Percentiles rank a stretch among this genome's conserved stretches.
phyloP scores from a whole-genome alignment of 805 yeast genomes.

The Saccharomycopsis fermentans region DNA sequence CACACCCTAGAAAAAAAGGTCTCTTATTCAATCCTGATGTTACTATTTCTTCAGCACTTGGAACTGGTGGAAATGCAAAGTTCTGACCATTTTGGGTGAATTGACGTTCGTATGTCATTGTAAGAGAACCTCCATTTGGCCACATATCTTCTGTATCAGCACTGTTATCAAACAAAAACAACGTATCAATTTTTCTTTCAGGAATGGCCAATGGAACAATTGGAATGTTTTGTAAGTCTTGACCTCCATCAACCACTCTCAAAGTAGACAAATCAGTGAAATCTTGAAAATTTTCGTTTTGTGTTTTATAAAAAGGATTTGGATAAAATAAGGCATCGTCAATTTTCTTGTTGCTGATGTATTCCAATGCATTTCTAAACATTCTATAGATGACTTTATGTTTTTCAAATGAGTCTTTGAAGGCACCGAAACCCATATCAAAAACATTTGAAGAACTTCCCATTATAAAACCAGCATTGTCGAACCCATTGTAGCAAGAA shows the following conservation, averaged over 20 bases:
- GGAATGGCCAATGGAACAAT: constrained; percentile 50
- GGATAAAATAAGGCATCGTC: constrained; percentile 65
- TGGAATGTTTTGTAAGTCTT: constrained; percentile 54
- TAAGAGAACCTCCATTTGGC: constrained; percentile 61
- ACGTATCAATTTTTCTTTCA: constrained; percentile 46
- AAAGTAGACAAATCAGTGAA: constrained; percentile 35
- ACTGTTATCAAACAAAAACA: constrained; percentile 57
- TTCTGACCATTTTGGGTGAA: constrained; percentile 42
- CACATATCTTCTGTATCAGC: constrained; percentile 48
- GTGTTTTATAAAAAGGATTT: constrained; percentile 52
- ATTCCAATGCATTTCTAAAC: constrained; percentile 34
- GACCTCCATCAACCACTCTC: constrained; percentile 62
- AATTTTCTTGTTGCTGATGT: constrained; percentile 39
- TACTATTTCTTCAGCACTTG: constrained; percentile 52
- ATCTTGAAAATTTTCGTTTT: constrained; percentile 28
- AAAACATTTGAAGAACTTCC: constrained; percentile 84
- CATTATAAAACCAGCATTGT: constrained; percentile 70
- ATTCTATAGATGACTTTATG: constrained; percentile 35
- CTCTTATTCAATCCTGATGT: constrained; percentile 50
- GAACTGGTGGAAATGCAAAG: constrained; percentile 71
- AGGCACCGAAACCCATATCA: constrained; percentile 45
- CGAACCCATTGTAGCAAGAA: constrained; percentile 57
- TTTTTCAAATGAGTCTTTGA: constrained; percentile 41
- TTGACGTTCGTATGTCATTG: constrained; percentile 48
- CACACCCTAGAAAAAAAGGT: constrained; percentile 81